Percentiles rank a stretch among this genome's conserved stretches.
phyloP scores from a whole-genome alignment of 1,284 basidiomycete species.

The Fomitopsis palustris region DNA sequence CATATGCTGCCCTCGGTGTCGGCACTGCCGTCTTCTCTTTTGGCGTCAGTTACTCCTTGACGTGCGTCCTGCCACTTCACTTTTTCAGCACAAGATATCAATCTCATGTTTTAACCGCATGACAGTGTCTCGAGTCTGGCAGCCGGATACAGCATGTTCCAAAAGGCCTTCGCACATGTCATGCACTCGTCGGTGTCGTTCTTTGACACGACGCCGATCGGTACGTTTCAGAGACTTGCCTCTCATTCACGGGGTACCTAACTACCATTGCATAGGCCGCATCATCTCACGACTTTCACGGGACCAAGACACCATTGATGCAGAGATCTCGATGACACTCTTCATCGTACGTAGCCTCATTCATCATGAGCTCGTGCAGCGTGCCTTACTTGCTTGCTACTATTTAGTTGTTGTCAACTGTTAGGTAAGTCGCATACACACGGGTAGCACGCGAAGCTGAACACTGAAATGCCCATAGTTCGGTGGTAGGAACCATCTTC shows the following conservation, averaged over 20 bases:
- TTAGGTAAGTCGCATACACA: slow-evolving; percentile 22
- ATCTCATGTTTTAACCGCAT: not conserved
- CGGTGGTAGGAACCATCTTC: slow-evolving; percentile 50
- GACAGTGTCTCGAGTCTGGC: slow-evolving; percentile 52
- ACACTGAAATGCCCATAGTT: slow-evolving; percentile 9
- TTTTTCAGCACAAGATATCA: not conserved
- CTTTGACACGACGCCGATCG: slow-evolving; percentile 83
- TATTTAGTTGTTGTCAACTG: slow-evolving; percentile 42
- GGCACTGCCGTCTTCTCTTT: slow-evolving; percentile 56
- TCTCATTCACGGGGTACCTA: slow-evolving; percentile 23
- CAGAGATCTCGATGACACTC: slow-evolving; percentile 39
- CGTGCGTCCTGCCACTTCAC: slow-evolving; percentile 34
- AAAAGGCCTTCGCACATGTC: slow-evolving; percentile 50
- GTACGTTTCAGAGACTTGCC: slow-evolving; percentile 31
- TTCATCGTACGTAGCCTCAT: slow-evolving; percentile 25
- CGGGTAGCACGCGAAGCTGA: not conserved
- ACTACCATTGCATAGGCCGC: slow-evolving; percentile 37
- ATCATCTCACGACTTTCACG: slow-evolving; percentile 59
- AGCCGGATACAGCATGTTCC: slow-evolving; percentile 63
- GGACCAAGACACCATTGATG: slow-evolving; percentile 59
- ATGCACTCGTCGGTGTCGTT: slow-evolving; percentile 70
- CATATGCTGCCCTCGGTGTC: slow-evolving; percentile 65
- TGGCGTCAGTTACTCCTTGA: slow-evolving; percentile 47
- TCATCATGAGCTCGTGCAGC: no score
- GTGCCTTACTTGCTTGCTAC: not conserved